These are phyloP conservation scores for Stentor roeselii DNA, from an alignment of 73 alveolate genomes.

Conservation along the genomic window DNA sequence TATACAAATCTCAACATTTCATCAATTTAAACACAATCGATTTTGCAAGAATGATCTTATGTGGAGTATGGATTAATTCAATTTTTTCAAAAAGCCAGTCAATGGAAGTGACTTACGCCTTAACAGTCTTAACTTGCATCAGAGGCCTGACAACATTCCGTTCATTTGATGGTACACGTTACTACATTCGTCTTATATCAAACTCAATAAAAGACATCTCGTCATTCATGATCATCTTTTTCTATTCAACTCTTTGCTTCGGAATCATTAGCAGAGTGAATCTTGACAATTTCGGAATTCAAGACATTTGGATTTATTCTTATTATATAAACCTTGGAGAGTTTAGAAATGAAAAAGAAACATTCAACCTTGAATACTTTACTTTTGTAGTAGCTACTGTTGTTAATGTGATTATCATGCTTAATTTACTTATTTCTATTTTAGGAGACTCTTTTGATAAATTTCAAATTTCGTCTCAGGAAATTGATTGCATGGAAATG, in stretches of 20 bases:
- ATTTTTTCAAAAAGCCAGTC: no score
- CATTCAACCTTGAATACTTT: neutral
- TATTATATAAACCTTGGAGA: neutral
- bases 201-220: neutral
- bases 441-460: neutral
- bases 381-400: neutral
- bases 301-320: neutral
- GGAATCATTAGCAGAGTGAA: neutral
- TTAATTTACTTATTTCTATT: conserved; percentile 9
- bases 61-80: no score
- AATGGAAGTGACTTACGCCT: no score
- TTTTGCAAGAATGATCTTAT: no score
- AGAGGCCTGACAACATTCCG: neutral
- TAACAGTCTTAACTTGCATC: no score
- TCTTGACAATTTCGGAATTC: neutral
- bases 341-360: neutral
- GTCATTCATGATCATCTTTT: neutral
- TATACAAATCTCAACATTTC: no score
- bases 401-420: neutral
- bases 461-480: neutral
- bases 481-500: conserved; percentile 1
- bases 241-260: neutral
- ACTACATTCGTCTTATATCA: neutral
- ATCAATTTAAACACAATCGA: no score
- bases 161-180: neutral